Evolutionary conservation across 345 rosid genomes (phyloP).

Genomic region (Nephelium lappaceum): DNA sequence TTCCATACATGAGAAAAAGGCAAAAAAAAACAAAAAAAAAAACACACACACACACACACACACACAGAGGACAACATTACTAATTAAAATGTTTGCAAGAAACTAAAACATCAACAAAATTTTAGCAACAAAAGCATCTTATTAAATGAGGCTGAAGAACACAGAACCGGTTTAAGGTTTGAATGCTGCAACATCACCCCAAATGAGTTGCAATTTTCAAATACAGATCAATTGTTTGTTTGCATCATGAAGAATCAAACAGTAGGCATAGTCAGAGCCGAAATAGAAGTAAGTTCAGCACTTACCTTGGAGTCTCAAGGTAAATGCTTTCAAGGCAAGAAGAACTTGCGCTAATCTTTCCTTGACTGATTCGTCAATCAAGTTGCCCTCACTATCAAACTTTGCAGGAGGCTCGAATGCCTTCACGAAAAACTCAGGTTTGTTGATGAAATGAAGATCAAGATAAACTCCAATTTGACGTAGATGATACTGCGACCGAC

Average conservation of each 20-base stretch:
- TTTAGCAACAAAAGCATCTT: neutral
- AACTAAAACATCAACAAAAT: neutral
- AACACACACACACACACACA: neutral
- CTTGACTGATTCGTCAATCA: conserved; percentile 55
- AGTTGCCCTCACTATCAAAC: conserved; percentile 70
- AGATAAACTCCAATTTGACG: conserved; percentile 83
- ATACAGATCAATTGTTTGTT: neutral
- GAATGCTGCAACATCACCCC: neutral
- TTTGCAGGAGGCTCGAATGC: conserved; percentile 80
- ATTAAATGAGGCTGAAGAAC: neutral
- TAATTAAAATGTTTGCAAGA: neutral
- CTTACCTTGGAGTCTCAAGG: conserved; percentile 55
- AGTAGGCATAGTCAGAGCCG: neutral
- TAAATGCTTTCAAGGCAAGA: conserved; percentile 56
- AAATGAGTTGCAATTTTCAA: neutral
- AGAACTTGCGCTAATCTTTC: conserved; percentile 59
- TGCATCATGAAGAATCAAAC: neutral
- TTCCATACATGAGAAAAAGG: neutral
- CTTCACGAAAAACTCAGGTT: conserved; percentile 70
- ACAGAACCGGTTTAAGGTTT: neutral
- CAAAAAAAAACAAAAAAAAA: too few relatives aligned
- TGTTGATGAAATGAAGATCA: conserved; percentile 90
- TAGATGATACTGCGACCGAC: conserved; percentile 69
- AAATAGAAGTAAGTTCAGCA: conserved; percentile 21
- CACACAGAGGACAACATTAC: too few relatives aligned